phyloP scores from a whole-genome alignment of 2,329 filamentous ascomycete species.

The Colletotrichum zoysiae region DNA sequence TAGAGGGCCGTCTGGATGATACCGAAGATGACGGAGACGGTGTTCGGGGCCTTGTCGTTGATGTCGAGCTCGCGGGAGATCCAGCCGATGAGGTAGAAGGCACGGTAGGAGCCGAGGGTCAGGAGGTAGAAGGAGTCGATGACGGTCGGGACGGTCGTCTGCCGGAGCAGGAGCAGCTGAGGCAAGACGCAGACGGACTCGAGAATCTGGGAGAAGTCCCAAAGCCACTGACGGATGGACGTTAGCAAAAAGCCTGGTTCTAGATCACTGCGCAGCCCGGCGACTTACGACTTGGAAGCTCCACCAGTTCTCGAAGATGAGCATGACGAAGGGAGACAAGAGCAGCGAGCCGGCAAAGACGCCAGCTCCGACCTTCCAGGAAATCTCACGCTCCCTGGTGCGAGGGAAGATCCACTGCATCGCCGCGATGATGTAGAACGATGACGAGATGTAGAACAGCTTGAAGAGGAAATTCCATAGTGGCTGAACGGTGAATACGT shows the following conservation, averaged over 20 bases:
- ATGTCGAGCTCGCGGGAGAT: conserved; percentile 75
- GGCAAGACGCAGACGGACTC: conserved; percentile 93
- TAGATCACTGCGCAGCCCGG: not conserved
- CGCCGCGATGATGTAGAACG: conserved; percentile 85
- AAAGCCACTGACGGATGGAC: conserved; percentile 72
- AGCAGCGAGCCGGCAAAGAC: conserved; percentile 75
- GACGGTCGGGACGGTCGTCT: conserved; percentile 95
- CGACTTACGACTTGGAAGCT: conserved; percentile 63
- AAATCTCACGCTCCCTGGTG: conserved; percentile 89
- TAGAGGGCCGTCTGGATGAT: conserved; percentile 91
- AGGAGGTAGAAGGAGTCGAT: conserved; percentile 97
- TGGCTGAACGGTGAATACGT: conserved; percentile 73
- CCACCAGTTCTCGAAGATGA: conserved; percentile 72
- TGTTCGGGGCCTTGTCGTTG: conserved; percentile 71
- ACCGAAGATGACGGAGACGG: conserved; percentile 86
- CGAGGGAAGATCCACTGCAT: conserved; percentile 91
- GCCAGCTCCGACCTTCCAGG: conserved; percentile 89
- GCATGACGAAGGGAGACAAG: conserved; percentile 78
- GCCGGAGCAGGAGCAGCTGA: conserved; percentile 89
- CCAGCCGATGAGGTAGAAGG: conserved; percentile 93
- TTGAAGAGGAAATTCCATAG: conserved; percentile 86
- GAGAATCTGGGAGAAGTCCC: conserved; percentile 91
- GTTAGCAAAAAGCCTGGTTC: conserved; percentile 39
- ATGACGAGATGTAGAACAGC: conserved; percentile 87
- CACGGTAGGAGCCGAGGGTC: conserved; percentile 87